Conservation (phyloP, 768 basidiomycete species). For the Suillus placidus region DNA sequence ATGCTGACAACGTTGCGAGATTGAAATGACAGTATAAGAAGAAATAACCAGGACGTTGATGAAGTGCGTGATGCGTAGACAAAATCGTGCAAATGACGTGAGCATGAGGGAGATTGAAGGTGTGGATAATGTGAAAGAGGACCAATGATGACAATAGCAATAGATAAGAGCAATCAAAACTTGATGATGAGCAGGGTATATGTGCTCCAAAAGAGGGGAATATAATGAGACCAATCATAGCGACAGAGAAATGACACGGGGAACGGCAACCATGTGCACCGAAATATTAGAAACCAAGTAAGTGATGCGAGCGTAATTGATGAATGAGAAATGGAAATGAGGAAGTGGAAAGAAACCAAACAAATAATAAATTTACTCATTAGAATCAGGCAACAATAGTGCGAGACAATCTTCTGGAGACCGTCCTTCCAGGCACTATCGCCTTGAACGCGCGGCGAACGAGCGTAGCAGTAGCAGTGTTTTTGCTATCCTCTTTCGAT, state of each 20-base stretch:
- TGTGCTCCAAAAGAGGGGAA: constrained; percentile 13
- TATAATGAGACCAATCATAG: constrained; percentile 26
- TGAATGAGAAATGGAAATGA: background rate
- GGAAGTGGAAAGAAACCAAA: constrained; percentile 17
- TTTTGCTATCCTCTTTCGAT: constrained; percentile 48
- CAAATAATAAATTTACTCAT: constrained; percentile 1
- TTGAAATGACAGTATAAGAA: constrained; percentile 1
- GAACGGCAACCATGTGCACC: constrained; percentile 10
- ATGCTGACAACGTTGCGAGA: background rate
- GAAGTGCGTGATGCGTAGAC: constrained; percentile 5
- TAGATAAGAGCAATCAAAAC: constrained; percentile 37
- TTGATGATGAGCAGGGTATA: constrained; percentile 24
- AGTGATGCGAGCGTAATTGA: background rate
- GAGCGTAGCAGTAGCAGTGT: constrained; percentile 53
- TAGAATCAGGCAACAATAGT: constrained; percentile 27
- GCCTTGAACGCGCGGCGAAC: constrained; percentile 77
- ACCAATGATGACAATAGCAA: constrained; percentile 32
- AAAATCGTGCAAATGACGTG: constrained; percentile 5
- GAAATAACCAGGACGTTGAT: background rate
- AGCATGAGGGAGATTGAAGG: constrained; percentile 1
- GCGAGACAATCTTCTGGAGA: constrained; percentile 53
- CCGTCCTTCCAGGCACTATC: constrained; percentile 67
- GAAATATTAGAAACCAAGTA: constrained; percentile 16
- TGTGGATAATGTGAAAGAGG: constrained; percentile 4
- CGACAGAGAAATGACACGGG: constrained; percentile 23